phyloP scores from a whole-genome alignment of 176 grass and related monocot genomes.

The Thinopyrum elongatum region DNA sequence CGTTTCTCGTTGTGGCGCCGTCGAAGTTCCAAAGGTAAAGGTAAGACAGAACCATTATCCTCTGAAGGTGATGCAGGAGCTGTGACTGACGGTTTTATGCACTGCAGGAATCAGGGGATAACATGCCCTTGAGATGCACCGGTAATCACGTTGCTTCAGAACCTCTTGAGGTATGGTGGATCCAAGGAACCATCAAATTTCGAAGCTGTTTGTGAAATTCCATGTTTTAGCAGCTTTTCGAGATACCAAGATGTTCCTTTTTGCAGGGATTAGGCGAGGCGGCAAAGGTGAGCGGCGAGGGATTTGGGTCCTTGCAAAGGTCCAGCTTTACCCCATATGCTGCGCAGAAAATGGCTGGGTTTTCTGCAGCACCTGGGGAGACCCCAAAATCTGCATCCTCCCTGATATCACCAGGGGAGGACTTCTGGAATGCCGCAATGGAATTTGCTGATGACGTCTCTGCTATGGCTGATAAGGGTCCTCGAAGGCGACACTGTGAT shows the following conservation, averaged over 20 bases:
- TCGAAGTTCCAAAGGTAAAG: slow-evolving; percentile 11
- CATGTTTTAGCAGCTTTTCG: background rate
- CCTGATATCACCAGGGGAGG: slow-evolving; percentile 82
- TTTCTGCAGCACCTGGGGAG: slow-evolving; percentile 38
- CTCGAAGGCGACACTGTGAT: slow-evolving; percentile 30
- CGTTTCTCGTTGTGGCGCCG: background rate
- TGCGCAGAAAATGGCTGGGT: slow-evolving; percentile 36
- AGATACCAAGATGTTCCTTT: slow-evolving; percentile 21
- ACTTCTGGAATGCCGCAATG: slow-evolving; percentile 93
- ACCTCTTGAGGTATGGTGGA: slow-evolving; percentile 27
- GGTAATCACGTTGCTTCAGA: slow-evolving; percentile 11
- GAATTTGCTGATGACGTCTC: slow-evolving; percentile 64
- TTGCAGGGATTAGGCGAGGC: slow-evolving; percentile 35
- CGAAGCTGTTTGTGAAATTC: slow-evolving; percentile 11
- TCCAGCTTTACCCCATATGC: slow-evolving; percentile 66
- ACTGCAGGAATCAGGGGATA: slow-evolving; percentile 34
- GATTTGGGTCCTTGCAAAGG: slow-evolving; percentile 55
- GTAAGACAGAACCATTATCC: background rate
- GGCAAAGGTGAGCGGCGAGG: slow-evolving; percentile 14
- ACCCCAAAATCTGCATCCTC: slow-evolving; percentile 68
- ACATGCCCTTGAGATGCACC: background rate
- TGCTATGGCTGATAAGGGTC: slow-evolving; percentile 41
- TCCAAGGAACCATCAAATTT: background rate
- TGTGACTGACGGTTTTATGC: slow-evolving; percentile 7
- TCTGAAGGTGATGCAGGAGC: background rate